A percentile compares a stretch with the other conserved stretches of the same genome.
Evolutionary conservation across 345 rosid species (phyloP).

Genomic region (Salix brachista): DNA sequence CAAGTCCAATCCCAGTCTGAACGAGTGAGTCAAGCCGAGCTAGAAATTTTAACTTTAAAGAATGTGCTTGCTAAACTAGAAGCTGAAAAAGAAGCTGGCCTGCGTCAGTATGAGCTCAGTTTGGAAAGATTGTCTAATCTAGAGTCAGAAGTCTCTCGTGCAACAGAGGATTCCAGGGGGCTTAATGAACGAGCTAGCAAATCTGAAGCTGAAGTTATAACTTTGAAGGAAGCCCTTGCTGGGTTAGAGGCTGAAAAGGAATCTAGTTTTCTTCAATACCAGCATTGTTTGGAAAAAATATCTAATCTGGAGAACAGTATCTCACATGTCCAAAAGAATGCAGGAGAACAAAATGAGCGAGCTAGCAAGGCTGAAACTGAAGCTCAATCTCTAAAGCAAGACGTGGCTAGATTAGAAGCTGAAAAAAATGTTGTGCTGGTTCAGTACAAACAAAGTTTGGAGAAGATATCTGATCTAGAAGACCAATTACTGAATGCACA

Average conservation of each 20-base stretch:
- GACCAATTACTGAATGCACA: slow-evolving; percentile 54
- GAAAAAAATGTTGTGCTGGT: slow-evolving; percentile 63
- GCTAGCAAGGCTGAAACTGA: slow-evolving; percentile 60
- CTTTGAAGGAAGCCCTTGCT: slow-evolving; percentile 57
- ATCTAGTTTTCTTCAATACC: slow-evolving; percentile 57
- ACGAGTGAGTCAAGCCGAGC: slow-evolving; percentile 60
- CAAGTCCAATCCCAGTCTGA: slow-evolving; percentile 54
- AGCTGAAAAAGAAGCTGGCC: slow-evolving; percentile 80
- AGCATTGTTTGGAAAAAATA: slow-evolving; percentile 68
- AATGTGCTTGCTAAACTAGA: slow-evolving; percentile 77
- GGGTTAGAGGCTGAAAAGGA: slow-evolving; percentile 61
- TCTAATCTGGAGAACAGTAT: slow-evolving; percentile 48
- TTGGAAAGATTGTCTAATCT: slow-evolving; percentile 64
- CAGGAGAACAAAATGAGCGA: slow-evolving; percentile 58
- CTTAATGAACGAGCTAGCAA: slow-evolving; percentile 59
- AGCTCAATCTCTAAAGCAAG: slow-evolving; percentile 48
- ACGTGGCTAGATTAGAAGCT: slow-evolving; percentile 49
- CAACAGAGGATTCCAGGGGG: slow-evolving; percentile 59
- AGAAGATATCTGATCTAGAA: slow-evolving; percentile 56
- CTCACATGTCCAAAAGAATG: slow-evolving; percentile 50
- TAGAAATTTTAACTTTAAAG: slow-evolving; percentile 65
- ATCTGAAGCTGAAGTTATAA: slow-evolving; percentile 74
- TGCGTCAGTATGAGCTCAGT: slow-evolving; percentile 64
- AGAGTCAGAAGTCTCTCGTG: slow-evolving; percentile 67
- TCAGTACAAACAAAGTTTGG: slow-evolving; percentile 51